phyloP scores from a whole-genome alignment of 257 asterid species.

The Schizonepeta tenuifolia region DNA sequence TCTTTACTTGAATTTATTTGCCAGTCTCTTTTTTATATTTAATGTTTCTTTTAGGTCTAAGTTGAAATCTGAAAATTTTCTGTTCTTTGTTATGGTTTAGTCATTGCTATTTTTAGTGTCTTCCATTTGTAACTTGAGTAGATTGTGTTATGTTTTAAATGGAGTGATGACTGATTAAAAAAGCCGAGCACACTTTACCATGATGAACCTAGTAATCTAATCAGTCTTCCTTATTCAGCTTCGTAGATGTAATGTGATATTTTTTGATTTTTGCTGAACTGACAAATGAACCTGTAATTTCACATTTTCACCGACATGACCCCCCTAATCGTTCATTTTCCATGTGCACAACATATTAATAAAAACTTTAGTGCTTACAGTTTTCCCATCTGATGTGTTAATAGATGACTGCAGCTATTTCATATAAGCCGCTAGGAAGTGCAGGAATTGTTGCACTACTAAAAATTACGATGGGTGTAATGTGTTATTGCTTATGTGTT shows the following conservation, averaged over 20 bases:
- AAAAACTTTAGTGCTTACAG: too few relatives aligned
- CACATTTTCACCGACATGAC: not conserved
- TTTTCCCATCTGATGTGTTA: not conserved
- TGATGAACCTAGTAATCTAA: not conserved
- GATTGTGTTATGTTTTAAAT: not conserved
- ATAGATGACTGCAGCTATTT: not conserved
- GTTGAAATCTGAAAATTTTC: too few relatives aligned
- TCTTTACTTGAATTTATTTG: too few relatives aligned
- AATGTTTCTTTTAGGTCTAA: too few relatives aligned
- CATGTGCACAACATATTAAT: not conserved
- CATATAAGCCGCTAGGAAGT: not conserved
- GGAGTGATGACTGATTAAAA: not conserved
- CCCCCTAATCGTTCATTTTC: not conserved
- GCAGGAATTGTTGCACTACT: not conserved
- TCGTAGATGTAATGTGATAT: not conserved
- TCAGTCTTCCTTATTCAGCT: not conserved
- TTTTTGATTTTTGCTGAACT: not conserved
- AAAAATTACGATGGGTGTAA: not conserved
- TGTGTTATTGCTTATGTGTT: not conserved
- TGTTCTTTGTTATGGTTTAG: too few relatives aligned
- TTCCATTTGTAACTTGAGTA: too few relatives aligned
- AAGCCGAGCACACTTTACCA: not conserved
- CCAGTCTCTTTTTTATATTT: too few relatives aligned
- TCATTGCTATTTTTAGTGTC: too few relatives aligned
- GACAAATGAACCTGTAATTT: not conserved